These are phyloP conservation scores for Macrophomina phaseolina DNA, from an alignment of 2,329 filamentous ascomycete species.

Conservation along the genomic window DNA sequence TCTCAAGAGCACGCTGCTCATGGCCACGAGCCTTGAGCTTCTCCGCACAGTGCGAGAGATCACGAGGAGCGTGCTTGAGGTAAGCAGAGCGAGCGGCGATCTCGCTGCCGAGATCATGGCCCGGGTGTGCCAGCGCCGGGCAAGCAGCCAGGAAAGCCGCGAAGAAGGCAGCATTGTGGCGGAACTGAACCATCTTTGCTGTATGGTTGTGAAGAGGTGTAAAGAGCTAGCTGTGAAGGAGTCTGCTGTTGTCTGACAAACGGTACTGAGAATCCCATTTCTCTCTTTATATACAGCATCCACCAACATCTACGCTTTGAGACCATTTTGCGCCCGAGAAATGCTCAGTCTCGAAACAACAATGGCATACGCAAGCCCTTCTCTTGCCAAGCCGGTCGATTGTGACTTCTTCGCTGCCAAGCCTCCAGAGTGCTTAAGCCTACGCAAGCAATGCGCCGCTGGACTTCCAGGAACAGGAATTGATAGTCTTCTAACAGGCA, in stretches of 20 bases:
- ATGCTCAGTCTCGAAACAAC: background rate
- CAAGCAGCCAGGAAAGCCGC: background rate
- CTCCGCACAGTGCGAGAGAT: slow-evolving; percentile 20
- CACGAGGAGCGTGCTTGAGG: slow-evolving; percentile 14
- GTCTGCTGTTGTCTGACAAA: background rate
- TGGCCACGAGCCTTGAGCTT: slow-evolving; percentile 12
- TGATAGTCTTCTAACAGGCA: background rate
- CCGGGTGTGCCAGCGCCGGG: slow-evolving; percentile 4
- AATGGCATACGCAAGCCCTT: slow-evolving; percentile 11
- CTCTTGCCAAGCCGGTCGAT: background rate
- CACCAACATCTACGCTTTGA: background rate
- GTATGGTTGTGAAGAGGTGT: background rate
- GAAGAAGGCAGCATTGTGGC: background rate
- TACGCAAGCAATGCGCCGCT: slow-evolving; percentile 13
- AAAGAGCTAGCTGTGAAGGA: background rate
- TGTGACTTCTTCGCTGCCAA: background rate
- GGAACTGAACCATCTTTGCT: background rate
- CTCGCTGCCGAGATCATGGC: slow-evolving; percentile 12
- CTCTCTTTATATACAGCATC: background rate
- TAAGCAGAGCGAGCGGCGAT: slow-evolving; percentile 15
- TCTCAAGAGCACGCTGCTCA: slow-evolving; percentile 16
- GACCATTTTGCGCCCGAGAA: background rate
- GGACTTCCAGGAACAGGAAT: slow-evolving; percentile 8
- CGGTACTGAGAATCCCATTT: background rate
- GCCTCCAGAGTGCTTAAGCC: background rate